Conservation (phyloP, 176 grass and related monocot species). For the Avena atlantica region DNA sequence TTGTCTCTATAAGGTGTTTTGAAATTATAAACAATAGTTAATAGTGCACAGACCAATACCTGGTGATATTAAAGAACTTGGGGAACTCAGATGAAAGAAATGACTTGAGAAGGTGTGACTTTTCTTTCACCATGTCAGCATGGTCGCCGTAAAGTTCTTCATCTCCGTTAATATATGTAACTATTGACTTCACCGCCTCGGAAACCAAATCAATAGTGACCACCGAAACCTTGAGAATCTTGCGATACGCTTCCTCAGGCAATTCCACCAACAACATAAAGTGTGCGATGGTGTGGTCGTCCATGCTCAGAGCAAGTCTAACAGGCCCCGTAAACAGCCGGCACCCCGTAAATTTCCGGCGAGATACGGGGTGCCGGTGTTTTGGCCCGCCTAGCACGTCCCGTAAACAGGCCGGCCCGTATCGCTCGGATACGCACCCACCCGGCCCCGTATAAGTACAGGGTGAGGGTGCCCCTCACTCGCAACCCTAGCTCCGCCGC, state of each 20-base stretch:
- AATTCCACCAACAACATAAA: not conserved
- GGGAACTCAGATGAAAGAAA: no score
- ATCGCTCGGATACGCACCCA: no score
- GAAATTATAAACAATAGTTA: not conserved
- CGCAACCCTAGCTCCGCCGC: no score
- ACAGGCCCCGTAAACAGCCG: no score
- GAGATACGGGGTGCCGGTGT: no score
- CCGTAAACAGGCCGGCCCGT: not conserved
- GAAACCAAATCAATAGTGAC: not conserved
- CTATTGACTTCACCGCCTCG: not conserved
- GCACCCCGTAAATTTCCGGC: no score
- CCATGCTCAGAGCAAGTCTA: no score
- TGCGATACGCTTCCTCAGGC: not conserved
- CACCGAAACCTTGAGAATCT: not conserved
- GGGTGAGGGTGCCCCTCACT: no score
- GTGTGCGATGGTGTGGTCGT: no score
- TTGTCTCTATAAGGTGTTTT: not conserved
- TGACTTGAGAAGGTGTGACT: not conserved
- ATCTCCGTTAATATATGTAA: constrained; percentile 14
- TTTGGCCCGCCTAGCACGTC: no score
- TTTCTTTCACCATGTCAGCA: constrained; percentile 2
- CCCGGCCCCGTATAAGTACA: no score
- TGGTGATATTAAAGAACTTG: not conserved
- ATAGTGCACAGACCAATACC: not conserved
- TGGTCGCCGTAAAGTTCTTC: not conserved